Evolutionary conservation across 805 yeast genomes (phyloP), one percentile per base, ranked within the genome.

Genomic region (Pichia nakasei): DNA sequence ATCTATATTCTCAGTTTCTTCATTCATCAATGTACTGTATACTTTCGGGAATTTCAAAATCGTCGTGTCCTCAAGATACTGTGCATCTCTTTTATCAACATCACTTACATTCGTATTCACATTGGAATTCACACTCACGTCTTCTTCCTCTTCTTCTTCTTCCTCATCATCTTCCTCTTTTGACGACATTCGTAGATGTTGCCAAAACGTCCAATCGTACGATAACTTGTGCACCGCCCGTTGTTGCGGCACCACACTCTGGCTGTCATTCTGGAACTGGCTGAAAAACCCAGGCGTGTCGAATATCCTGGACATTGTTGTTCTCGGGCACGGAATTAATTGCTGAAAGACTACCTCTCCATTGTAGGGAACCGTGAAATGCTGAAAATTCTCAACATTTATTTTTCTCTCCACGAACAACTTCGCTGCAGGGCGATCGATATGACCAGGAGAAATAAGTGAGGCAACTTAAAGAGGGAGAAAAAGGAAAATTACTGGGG

Each of bases 51-150:
- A 72, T 39, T 59, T 61, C 26, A 73, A 59, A 46, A 72, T 66
- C 24, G 55, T 60, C 9, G 76, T 72, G n/a, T 69, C 66, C 49
- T 70, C 70, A 36, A 74, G 57, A 50, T 74, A 74, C 21, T 51
- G 50, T 9, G 43, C 43, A 18, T 34, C 47, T 18, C 47, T 37
- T 22, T 33, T 18, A 37, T 7, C 55, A 58, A 9, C 44, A 39
- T 12, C 43, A 3, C 5, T 29, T 13, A 26, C 18, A 18, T 26
- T 15, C 3, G 4, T 18, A 27, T 39, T 42, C 11, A 43, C 41
- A 15, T 50, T 41, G 9, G 27, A 11, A 24, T 11, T 15, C 3
- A 3, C 26, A 35, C 37, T 43, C 12, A 43, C 42, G 13, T 51
- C 57, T 9, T 29, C 15, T 15, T 17, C 32, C 32, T 29, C 32